phyloP scores from a whole-genome alignment of 768 basidiomycete genomes.

The Leucocoprinus sp. region DNA sequence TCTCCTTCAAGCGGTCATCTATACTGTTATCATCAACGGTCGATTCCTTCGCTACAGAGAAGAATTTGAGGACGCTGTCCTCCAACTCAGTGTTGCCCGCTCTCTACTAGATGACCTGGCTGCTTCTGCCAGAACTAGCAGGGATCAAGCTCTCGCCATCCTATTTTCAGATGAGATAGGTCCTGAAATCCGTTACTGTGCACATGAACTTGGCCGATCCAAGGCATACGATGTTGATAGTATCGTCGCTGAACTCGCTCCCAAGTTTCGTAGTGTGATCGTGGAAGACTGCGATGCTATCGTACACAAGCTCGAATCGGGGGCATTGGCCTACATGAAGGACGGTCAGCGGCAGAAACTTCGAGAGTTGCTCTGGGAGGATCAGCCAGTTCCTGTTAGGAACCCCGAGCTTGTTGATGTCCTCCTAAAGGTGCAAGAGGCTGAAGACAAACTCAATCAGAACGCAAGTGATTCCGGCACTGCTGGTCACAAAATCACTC shows the following conservation, averaged over 20 bases:
- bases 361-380: slow-evolving; percentile 67
- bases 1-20: slow-evolving; percentile 65
- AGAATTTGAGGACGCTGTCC: slow-evolving; percentile 66
- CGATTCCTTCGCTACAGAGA: slow-evolving; percentile 72
- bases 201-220: slow-evolving; percentile 75
- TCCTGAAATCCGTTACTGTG: slow-evolving; percentile 88
- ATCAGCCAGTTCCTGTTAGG: slow-evolving; percentile 72
- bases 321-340: slow-evolving; percentile 27
- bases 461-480: not conserved
- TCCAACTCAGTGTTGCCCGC: slow-evolving; percentile 74
- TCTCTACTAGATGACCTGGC: slow-evolving; percentile 65
- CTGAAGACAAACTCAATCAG: slow-evolving; percentile 45
- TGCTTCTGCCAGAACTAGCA: no score
- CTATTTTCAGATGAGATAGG: slow-evolving; percentile 83
- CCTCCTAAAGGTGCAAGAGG: slow-evolving; percentile 74
- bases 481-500: slow-evolving; percentile 1
- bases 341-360: slow-evolving; percentile 46
- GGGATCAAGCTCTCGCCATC: no score
- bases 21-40: slow-evolving; percentile 78
- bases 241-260: slow-evolving; percentile 58
- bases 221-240: slow-evolving; percentile 78
- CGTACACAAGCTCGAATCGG: slow-evolving; percentile 40
- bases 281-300: slow-evolving; percentile 57
- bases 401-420: slow-evolving; percentile 90
- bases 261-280: slow-evolving; percentile 46